A percentile compares a stretch with the other conserved stretches of the same genome.
These are phyloP conservation scores for Cucumis melo DNA, from an alignment of 306 rosid genomes.

Conservation along the genomic window DNA sequence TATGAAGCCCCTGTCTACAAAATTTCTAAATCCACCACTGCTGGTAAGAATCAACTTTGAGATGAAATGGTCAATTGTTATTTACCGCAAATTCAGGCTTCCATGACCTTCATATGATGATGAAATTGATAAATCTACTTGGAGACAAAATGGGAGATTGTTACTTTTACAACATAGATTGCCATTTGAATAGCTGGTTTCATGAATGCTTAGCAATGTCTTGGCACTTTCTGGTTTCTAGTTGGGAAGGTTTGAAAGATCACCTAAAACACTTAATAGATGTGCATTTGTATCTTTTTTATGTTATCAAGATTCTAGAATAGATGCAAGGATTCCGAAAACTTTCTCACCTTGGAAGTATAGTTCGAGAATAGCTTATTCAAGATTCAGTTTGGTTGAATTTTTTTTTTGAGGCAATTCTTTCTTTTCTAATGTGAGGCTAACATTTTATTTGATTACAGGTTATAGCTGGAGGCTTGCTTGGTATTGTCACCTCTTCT, in stretches of 20 bases:
- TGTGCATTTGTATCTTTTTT: not conserved
- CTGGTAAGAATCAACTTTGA: not conserved
- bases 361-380: not conserved
- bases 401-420: not conserved
- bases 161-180: not conserved
- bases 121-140: not conserved
- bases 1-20: too few species aligned
- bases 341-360: not conserved
- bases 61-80: not conserved
- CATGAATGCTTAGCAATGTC: not conserved
- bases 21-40: too few species aligned
- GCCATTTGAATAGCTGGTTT: not conserved
- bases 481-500: constrained; percentile 49
- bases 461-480: constrained; percentile 84
- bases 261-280: not conserved
- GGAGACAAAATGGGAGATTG: not conserved
- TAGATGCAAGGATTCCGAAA: not conserved
- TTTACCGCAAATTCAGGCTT: not conserved
- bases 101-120: not conserved
- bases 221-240: not conserved
- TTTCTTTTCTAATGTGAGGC: not conserved
- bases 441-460: constrained; percentile 22
- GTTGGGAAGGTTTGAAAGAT: not conserved
- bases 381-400: not conserved
- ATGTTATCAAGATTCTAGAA: not conserved